Evolutionary conservation across 2,329 filamentous ascomycete species (phyloP), one percentile per base, ranked within the genome.

Genomic region (Bipolaris victoriae): DNA sequence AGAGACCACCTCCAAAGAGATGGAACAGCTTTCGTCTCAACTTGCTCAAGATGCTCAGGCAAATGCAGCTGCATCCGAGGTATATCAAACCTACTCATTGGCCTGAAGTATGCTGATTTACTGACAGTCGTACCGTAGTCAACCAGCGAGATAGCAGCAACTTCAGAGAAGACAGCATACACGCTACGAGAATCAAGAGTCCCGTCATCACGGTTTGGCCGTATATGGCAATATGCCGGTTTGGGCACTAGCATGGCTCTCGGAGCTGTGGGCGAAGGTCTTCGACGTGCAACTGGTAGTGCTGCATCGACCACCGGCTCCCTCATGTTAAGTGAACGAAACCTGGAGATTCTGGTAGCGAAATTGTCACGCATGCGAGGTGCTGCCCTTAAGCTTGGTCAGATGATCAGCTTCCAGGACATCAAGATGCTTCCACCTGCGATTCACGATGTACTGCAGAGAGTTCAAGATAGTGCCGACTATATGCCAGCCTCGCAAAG

Each of bases 361-460:
- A 97, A 96, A 76, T 84, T 99, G 2, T 98, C 94, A 3, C 90
- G 91, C 20, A 99, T 99, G 95, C 87, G 95, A 69, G 95, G 95
- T 36, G 96, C 95, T 5, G 95, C 95, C n/a, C 82, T 99, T 40
- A 99, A 99, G 79, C 79, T 99, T 24, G 96, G 95, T 0, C 95
- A 99, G 80, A 95, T 98, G 90, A 90, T 99, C 83, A 97, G 92
- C 75, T 95, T 99, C 72, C 95, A 99, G 81, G 95, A 99, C 78
- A 88, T 91, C 36, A 98, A 97, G 77, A 92, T 97, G 87, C 85
- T 99, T 9, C 95, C 95, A 0, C 86, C 85, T 0, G 86, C 91
- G 1, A 92, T 99, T 48, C 91, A 96, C 64, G 86, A 94, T 69
- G 92, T 99, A 1, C 81, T 99, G 11, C 92, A 97, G 73, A 88